These are phyloP conservation scores for Xylaria arbuscula DNA, from an alignment of 2,329 filamentous ascomycete genomes.

Conservation along the genomic window DNA sequence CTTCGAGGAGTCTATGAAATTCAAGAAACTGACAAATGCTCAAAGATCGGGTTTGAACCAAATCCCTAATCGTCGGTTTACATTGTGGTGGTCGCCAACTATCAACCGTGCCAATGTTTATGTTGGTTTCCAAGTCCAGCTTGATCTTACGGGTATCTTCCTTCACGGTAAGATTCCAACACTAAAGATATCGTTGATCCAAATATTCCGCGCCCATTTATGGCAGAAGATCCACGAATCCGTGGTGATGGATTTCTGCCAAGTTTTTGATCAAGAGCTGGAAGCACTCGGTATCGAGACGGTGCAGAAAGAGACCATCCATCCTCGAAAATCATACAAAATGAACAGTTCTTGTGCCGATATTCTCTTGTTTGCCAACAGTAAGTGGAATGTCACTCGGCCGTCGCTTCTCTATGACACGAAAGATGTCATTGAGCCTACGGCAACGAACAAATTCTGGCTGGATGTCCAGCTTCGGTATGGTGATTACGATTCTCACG, in stretches of 20 bases:
- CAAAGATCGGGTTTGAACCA: constrained; percentile 97
- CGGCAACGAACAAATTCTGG: constrained; percentile 99
- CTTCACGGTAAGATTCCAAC: constrained; percentile 99
- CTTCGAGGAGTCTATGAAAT: constrained; percentile 83
- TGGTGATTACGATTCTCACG: constrained; percentile 98
- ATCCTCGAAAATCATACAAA: constrained; percentile 99
- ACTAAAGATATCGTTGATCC: constrained; percentile 95
- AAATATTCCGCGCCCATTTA: constrained; percentile 99
- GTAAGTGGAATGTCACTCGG: constrained; percentile 98
- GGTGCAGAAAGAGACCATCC: constrained; percentile 98
- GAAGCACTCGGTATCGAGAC: constrained; percentile 96
- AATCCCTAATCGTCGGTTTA: constrained; percentile 98
- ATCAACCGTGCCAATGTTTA: constrained; percentile 98
- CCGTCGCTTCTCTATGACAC: constrained; percentile 95
- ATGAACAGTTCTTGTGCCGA: constrained; percentile 99
- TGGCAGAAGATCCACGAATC: constrained; percentile 99
- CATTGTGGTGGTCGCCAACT: constrained; percentile 94
- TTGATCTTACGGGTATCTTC: constrained; percentile 98
- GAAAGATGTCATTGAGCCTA: constrained; percentile 93
- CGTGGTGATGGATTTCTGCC: constrained; percentile 99
- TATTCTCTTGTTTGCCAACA: constrained; percentile 94
- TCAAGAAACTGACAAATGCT: constrained; percentile 98
- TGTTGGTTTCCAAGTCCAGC: constrained; percentile 98
- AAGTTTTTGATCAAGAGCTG: constrained; percentile 97
- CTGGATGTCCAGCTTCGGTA: constrained; percentile 96